These are phyloP conservation scores for Xerocomellus amylosporus DNA, from an alignment of 768 basidiomycete species.

Conservation along the genomic window DNA sequence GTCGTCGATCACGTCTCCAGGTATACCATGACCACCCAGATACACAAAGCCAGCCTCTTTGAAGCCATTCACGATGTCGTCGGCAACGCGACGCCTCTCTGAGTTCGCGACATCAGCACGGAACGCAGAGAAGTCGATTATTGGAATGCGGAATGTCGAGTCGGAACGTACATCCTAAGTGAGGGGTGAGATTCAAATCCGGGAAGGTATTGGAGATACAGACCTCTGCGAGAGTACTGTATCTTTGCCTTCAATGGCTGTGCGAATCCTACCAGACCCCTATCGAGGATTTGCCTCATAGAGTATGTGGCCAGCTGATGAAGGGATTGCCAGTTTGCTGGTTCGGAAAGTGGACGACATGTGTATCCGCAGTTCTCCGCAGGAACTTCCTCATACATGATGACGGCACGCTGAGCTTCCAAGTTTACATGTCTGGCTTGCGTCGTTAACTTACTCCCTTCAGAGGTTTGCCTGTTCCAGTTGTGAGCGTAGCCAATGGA, in stretches of 20 bases:
- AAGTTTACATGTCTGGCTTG: constrained; percentile 9
- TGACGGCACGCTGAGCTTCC: no score
- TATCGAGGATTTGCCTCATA: no score
- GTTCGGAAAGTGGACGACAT: no score
- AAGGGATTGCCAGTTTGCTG: no score
- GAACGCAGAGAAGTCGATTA: constrained; percentile 77
- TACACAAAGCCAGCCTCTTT: constrained; percentile 82
- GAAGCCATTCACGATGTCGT: constrained; percentile 71
- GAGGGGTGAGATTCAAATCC: constrained; percentile 3
- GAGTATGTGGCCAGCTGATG: no score
- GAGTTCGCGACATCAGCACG: constrained; percentile 44
- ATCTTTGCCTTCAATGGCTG: constrained; percentile 12
- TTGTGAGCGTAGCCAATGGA: no score
- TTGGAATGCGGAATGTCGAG: constrained; percentile 59
- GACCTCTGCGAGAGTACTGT: constrained; percentile 29
- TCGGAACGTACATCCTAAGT: constrained; percentile 36
- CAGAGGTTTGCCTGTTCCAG: background rate
- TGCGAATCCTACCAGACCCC: no score
- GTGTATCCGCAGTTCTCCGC: no score
- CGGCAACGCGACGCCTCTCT: constrained; percentile 62
- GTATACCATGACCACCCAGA: constrained; percentile 69
- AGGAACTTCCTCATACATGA: no score
- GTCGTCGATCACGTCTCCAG: constrained; percentile 49
- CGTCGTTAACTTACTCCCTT: constrained; percentile 14
- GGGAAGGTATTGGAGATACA: background rate